Evolutionary conservation across 441 rosid species (phyloP).

Genomic region (Adansonia grandidieri): DNA sequence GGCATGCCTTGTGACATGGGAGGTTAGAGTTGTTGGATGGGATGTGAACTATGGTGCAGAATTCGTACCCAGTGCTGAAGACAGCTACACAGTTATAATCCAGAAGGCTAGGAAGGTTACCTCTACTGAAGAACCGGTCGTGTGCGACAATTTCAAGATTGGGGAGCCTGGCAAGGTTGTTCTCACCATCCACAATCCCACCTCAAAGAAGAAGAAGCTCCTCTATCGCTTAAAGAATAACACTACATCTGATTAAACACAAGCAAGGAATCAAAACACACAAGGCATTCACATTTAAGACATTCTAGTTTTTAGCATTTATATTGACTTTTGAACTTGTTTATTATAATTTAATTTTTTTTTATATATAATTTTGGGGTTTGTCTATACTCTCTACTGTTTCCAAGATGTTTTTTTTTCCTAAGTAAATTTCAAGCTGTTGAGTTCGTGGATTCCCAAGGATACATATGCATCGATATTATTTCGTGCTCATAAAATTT

Average conservation of each 20-base stretch:
- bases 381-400: neutral
- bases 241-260: no score
- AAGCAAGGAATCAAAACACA: neutral
- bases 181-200: constrained; percentile 53
- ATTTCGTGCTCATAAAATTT: neutral
- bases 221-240: constrained; percentile 52
- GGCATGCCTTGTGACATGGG: constrained; percentile 58
- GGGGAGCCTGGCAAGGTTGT: constrained; percentile 61
- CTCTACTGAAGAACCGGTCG: constrained; percentile 43
- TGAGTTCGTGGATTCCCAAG: neutral
- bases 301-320: neutral
- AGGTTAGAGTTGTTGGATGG: constrained; percentile 61
- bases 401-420: neutral
- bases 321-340: neutral
- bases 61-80: constrained; percentile 54
- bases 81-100: constrained; percentile 59
- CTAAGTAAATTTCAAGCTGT: neutral
- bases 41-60: constrained; percentile 60
- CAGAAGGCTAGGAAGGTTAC: constrained; percentile 52
- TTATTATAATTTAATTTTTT: no score
- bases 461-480: neutral
- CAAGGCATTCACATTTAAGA: neutral
- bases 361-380: neutral
- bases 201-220: constrained; percentile 60
- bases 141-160: constrained; percentile 52